phyloP scores from a whole-genome alignment of 169 alveolate genomes.

The Cryptosporidium andersoni region DNA sequence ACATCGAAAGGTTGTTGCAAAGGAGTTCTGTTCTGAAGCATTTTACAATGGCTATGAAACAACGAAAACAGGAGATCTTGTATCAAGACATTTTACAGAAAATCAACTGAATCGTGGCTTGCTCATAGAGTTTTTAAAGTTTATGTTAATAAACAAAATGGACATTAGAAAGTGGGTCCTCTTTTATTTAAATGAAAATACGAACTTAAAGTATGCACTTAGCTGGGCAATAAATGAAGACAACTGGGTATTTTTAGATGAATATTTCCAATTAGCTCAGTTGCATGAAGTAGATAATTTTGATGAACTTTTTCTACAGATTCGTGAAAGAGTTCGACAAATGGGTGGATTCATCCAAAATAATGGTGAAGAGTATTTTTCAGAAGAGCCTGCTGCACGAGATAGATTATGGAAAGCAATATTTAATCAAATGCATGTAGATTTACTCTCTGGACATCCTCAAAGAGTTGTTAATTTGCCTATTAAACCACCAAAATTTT shows the following conservation, averaged over 20 bases:
- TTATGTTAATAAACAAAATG: conserved; percentile 31
- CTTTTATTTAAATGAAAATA: conserved; percentile 42
- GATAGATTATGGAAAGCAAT: conserved; percentile 63
- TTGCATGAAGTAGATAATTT: conserved; percentile 56
- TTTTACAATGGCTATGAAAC: conserved; percentile 44
- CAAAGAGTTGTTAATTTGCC: conserved; percentile 62
- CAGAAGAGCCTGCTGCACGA: conserved; percentile 5
- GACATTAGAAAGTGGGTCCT: conserved; percentile 57
- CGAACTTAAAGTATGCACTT: conserved; percentile 41
- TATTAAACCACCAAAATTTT: conserved; percentile 40
- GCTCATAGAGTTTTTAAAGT: conserved; percentile 48
- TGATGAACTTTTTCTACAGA: conserved; percentile 32
- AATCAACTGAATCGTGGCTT: conserved; percentile 43
- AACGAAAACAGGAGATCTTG: conserved; percentile 4
- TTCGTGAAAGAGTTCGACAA: conserved; percentile 62
- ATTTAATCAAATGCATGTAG: conserved; percentile 53
- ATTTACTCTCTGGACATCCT: conserved; percentile 26
- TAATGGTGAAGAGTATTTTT: conserved; percentile 18
- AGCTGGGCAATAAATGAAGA: conserved; percentile 66
- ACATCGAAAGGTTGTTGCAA: conserved; percentile 35
- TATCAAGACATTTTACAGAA: conserved; percentile 38
- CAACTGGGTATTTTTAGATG: conserved; percentile 47
- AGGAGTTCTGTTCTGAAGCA: conserved; percentile 64
- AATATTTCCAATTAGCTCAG: conserved; percentile 38
- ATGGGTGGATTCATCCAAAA: conserved; percentile 60